Percentiles rank a stretch among this genome's conserved stretches.
Conservation (phyloP, 2,329 filamentous ascomycete genomes). For the Penicillium sp. region DNA sequence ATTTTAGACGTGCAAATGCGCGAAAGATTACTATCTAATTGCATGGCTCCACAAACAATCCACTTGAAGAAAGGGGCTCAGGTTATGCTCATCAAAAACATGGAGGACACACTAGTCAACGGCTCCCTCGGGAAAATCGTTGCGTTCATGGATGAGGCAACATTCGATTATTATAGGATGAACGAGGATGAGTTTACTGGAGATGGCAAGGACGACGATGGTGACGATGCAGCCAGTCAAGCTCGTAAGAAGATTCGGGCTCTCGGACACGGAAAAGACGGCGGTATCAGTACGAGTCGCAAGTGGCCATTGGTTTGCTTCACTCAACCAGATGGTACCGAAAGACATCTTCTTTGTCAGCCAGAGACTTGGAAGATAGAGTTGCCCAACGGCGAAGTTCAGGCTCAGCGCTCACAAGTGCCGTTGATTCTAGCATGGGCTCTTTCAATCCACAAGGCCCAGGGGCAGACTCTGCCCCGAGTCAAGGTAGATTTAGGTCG, state of each 20-base stretch:
- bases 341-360: conserved; percentile 72
- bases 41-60: conserved; percentile 83
- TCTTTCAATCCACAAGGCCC: conserved; percentile 94
- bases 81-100: conserved; percentile 99
- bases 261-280: conserved; percentile 45
- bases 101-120: conserved; percentile 91
- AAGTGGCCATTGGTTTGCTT: conserved; percentile 85
- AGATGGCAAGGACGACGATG: conserved; percentile 44
- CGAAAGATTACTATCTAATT: conserved; percentile 76
- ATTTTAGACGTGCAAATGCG: conserved; percentile 63
- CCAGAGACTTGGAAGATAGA: conserved; percentile 96
- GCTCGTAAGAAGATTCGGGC: conserved; percentile 56
- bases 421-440: conserved; percentile 96
- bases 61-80: conserved; percentile 87
- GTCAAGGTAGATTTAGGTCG: conserved; percentile 91
- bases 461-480: conserved; percentile 87
- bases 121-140: conserved; percentile 85
- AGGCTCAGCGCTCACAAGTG: conserved; percentile 76
- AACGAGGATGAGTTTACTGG: conserved; percentile 55
- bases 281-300: conserved; percentile 47
- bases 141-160: conserved; percentile 69
- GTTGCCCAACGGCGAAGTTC: conserved; percentile 88
- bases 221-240: conserved; percentile 37
- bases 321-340: conserved; percentile 70
- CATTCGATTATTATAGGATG: conserved; percentile 56